Evolutionary conservation across 768 basidiomycete genomes (phyloP).

Genomic region (Pisolithus marmoratus): DNA sequence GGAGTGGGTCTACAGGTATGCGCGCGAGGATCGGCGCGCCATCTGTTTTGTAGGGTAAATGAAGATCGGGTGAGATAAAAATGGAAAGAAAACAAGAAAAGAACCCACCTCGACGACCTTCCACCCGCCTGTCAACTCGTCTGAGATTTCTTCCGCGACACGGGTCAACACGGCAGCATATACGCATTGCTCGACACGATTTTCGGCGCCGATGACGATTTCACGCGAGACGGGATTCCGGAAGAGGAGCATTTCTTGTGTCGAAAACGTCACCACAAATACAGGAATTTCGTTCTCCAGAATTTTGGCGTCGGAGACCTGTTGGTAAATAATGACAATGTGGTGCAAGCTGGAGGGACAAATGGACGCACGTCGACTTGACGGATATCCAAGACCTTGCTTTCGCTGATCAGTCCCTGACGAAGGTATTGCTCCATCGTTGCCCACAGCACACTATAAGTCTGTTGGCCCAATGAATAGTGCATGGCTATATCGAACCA

Average conservation of each 20-base stretch:
- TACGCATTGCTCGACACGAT: constrained; percentile 87
- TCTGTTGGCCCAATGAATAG: constrained; percentile 40
- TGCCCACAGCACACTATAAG: constrained; percentile 97
- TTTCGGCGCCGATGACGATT: constrained; percentile 78
- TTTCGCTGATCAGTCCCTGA: constrained; percentile 88
- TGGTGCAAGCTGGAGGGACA: not conserved
- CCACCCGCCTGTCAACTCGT: constrained; percentile 97
- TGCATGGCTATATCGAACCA: not conserved
- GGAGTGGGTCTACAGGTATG: constrained; percentile 46
- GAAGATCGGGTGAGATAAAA: not conserved
- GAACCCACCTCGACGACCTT: constrained; percentile 89
- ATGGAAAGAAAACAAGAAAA: not conserved
- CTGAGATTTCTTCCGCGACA: constrained; percentile 78
- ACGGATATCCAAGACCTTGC: constrained; percentile 93
- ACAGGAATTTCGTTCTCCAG: constrained; percentile 88
- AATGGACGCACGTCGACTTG: constrained; percentile 79
- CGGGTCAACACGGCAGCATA: constrained; percentile 92
- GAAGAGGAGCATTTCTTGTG: constrained; percentile 92
- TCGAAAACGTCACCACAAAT: constrained; percentile 86
- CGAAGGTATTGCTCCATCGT: constrained; percentile 92
- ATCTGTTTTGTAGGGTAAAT: constrained; percentile 31
- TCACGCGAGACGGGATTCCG: constrained; percentile 87
- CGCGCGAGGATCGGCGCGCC: constrained; percentile 46
- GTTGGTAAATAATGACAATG: constrained; percentile 5
- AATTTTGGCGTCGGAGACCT: constrained; percentile 85